These are phyloP conservation scores for Leucosporidium scottii DNA, from an alignment of 768 basidiomycete genomes.

Conservation along the genomic window DNA sequence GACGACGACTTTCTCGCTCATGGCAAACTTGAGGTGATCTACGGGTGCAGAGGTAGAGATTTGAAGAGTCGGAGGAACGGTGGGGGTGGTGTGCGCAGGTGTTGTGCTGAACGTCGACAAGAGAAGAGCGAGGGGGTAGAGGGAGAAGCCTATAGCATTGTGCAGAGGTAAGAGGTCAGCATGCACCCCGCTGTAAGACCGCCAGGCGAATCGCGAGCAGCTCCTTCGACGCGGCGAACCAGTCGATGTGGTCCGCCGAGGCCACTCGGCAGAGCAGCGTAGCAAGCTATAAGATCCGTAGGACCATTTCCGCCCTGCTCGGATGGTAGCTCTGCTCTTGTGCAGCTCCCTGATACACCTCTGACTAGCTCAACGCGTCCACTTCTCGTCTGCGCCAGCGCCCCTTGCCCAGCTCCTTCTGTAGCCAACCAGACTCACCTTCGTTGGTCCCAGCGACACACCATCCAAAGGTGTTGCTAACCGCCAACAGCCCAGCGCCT, in stretches of 20 bases:
- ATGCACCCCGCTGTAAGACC: too few species aligned
- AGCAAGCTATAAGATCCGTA: neutral
- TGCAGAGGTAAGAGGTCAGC: neutral
- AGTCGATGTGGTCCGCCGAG: neutral
- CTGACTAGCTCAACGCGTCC: too few species aligned
- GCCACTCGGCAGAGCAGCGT: neutral
- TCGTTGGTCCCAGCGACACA: slow-evolving; percentile 4
- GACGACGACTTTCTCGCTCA: slow-evolving; percentile 31
- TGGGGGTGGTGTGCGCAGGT: slow-evolving; percentile 12
- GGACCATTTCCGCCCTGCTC: too few species aligned
- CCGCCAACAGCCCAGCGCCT: slow-evolving; percentile 14
- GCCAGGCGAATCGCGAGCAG: neutral
- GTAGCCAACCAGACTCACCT: neutral
- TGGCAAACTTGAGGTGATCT: slow-evolving; percentile 35
- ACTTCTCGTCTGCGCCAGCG: too few species aligned
- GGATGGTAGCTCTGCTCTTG: too few species aligned
- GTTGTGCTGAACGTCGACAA: slow-evolving; percentile 7
- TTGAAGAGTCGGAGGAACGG: neutral
- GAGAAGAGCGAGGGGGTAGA: slow-evolving; percentile 28
- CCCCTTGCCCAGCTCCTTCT: neutral
- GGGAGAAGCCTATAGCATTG: slow-evolving; percentile 32
- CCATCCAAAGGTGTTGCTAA: slow-evolving; percentile 29
- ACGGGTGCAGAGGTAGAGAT: slow-evolving; percentile 2
- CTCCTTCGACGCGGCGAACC: neutral
- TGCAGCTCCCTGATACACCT: neutral